Conservation (phyloP, 768 basidiomycete genomes). For the Boletus speciosus region DNA sequence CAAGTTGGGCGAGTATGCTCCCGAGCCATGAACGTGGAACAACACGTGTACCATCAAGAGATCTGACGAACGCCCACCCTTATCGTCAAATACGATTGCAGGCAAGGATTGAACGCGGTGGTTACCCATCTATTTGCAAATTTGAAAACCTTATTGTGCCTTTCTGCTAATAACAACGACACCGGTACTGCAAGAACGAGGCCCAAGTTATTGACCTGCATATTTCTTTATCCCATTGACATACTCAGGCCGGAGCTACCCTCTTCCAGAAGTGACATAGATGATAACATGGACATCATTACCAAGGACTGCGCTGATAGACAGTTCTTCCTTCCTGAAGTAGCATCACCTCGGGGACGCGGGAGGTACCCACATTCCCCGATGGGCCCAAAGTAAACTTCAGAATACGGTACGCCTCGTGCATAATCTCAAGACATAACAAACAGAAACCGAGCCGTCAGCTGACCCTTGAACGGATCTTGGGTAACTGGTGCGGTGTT, state of each 20-base stretch:
- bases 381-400: constrained; percentile 9
- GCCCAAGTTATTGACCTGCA: background rate
- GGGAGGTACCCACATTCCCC: constrained; percentile 22
- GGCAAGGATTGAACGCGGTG: constrained; percentile 1
- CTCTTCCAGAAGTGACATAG: background rate
- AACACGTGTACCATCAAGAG: constrained; percentile 17
- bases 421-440: constrained; percentile 9
- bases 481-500: constrained; percentile 9
- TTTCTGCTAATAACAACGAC: background rate
- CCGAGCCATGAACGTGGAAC: constrained; percentile 11
- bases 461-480: constrained; percentile 9
- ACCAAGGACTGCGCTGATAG: constrained; percentile 12
- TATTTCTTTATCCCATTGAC: background rate
- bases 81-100: constrained; percentile 28
- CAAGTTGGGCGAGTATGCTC: background rate
- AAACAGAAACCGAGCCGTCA: constrained; percentile 11
- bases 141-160: constrained; percentile 5
- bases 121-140: constrained; percentile 12
- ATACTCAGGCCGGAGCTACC: background rate
- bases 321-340: constrained; percentile 22
- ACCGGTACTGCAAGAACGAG: background rate
- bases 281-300: constrained; percentile 7
- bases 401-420: constrained; percentile 17
- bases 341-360: constrained; percentile 30
- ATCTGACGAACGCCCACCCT: constrained; percentile 13